Conservation (phyloP, 176 grass and related monocot species). For the Zea luxurians region DNA sequence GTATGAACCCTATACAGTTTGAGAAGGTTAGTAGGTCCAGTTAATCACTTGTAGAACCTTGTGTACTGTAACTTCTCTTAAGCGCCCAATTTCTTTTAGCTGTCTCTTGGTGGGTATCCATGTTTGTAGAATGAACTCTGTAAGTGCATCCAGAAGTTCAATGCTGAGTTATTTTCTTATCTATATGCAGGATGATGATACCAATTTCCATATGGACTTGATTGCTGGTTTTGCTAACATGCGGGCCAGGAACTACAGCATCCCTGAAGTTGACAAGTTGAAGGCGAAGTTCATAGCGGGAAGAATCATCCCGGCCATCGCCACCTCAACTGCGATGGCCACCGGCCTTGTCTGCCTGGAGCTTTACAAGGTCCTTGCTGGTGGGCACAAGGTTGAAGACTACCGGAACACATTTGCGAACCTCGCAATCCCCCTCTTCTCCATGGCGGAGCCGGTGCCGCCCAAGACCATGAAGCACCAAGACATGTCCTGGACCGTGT, state of each 20-base stretch:
- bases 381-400: constrained; percentile 68
- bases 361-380: constrained; percentile 77
- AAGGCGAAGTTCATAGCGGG: constrained; percentile 97
- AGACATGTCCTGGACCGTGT: constrained; percentile 79
- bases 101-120: neutral
- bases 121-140: constrained; percentile 2
- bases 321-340: constrained; percentile 78
- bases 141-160: neutral
- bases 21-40: constrained; percentile 67
- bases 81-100: neutral
- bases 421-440: constrained; percentile 86
- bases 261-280: constrained; percentile 86
- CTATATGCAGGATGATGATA: constrained; percentile 79
- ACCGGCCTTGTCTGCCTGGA: constrained; percentile 88
- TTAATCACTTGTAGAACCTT: neutral
- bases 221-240: constrained; percentile 92
- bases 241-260: constrained; percentile 86
- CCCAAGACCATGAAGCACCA: constrained; percentile 70
- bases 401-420: constrained; percentile 89
- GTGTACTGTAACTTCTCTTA: neutral
- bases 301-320: constrained; percentile 90
- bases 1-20: constrained; percentile 91
- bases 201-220: constrained; percentile 94
- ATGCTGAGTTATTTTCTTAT: neutral
- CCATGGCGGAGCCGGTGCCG: constrained; percentile 81